These are phyloP conservation scores for Phytophthora pinifolia DNA, from an alignment of 352 stramenopile genomes.

Conservation along the genomic window DNA sequence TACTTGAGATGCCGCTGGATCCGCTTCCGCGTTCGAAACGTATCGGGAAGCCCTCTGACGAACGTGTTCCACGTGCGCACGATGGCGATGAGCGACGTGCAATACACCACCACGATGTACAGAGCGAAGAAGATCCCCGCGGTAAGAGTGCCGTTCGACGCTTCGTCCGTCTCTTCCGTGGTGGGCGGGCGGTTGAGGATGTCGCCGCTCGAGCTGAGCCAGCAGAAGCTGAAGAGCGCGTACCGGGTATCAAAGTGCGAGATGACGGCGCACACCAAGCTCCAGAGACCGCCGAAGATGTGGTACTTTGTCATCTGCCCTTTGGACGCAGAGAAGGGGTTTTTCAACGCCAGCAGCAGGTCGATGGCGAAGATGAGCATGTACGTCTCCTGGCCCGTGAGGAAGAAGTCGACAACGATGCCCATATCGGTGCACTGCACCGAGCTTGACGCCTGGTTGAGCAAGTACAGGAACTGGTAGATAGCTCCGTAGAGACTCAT, in stretches of 20 bases:
- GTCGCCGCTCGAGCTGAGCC: constrained; percentile 63
- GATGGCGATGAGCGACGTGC: constrained; percentile 72
- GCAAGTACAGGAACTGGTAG: constrained; percentile 80
- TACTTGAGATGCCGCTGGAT: constrained; percentile 86
- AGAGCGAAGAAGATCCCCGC: constrained; percentile 78
- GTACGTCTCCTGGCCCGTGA: constrained; percentile 85
- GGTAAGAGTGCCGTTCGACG: constrained; percentile 44
- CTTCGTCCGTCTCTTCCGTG: constrained; percentile 6
- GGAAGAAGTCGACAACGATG: constrained; percentile 78
- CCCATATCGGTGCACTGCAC: constrained; percentile 61
- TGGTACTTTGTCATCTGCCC: constrained; percentile 84
- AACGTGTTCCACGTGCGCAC: constrained; percentile 82
- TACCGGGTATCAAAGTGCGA: constrained; percentile 78
- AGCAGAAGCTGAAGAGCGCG: constrained; percentile 82
- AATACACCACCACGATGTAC: constrained; percentile 84
- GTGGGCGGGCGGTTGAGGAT: constrained; percentile 24
- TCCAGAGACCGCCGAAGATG: constrained; percentile 70
- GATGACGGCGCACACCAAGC: constrained; percentile 62
- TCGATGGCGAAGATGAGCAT: constrained; percentile 91
- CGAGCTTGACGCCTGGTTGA: constrained; percentile 46
- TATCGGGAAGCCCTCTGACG: constrained; percentile 71
- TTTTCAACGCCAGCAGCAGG: constrained; percentile 78
- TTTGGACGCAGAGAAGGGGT: constrained; percentile 83
- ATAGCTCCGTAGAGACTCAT: constrained; percentile 85
- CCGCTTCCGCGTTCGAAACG: constrained; percentile 70